Percentiles rank a stretch among this genome's conserved stretches.
phyloP scores from a whole-genome alignment of 805 yeast genomes.

The Dipodascopsis tothii region DNA sequence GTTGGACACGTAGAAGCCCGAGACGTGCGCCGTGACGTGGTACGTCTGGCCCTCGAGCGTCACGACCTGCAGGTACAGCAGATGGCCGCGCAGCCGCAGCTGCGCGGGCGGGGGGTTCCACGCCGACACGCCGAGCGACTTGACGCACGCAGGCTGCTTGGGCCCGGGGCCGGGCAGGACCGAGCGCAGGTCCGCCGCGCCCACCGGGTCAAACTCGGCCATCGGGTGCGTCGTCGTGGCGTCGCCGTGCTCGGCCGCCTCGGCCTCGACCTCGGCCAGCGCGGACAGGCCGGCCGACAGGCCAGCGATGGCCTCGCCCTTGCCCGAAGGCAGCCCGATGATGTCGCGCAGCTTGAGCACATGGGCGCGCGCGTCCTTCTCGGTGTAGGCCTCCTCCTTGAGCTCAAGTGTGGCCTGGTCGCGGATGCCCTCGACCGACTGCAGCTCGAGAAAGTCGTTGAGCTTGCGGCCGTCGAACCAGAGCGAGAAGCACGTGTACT shows the following conservation, averaged over 20 bases:
- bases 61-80: conserved; percentile 64
- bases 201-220: conserved; percentile 23
- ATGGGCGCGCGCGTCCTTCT: conserved; percentile 55
- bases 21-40: conserved; percentile 67
- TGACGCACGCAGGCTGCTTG: conserved; percentile 28
- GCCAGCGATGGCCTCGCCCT: conserved; percentile 34
- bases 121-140: conserved; percentile 61
- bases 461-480: conserved; percentile 34
- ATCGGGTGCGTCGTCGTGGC: conserved; percentile 24
- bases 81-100: conserved; percentile 62
- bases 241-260: too few species aligned
- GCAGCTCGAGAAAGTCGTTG: conserved; percentile 30
- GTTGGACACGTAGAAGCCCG: conserved; percentile 74
- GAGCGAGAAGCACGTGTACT: conserved; percentile 54
- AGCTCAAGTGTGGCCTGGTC: conserved; percentile 39
- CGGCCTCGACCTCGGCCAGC: conserved; percentile 29
- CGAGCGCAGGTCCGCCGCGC: conserved; percentile 4
- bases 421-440: conserved; percentile 30
- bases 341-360: conserved; percentile 56
- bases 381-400: conserved; percentile 52
- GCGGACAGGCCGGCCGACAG: conserved; percentile 45
- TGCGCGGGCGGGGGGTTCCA: conserved; percentile 81
- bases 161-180: conserved; percentile 8
- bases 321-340: conserved; percentile 39
- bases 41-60: conserved; percentile 75